Evolutionary conservation across 1,139 yeast species (phyloP).

Genomic region (Scheffersomyces insectosa): DNA sequence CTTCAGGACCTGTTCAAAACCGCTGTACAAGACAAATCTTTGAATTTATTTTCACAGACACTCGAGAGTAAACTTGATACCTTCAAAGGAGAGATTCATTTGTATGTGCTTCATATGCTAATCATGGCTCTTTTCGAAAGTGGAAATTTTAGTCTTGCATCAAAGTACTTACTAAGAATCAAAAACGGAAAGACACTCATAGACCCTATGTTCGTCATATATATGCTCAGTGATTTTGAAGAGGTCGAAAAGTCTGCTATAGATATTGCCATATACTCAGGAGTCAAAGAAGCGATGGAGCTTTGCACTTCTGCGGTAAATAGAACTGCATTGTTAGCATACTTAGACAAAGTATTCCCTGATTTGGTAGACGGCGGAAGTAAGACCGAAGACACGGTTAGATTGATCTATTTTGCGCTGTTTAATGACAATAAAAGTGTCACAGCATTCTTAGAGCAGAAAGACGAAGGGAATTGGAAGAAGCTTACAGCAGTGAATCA

Average conservation of each 20-base stretch:
- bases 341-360: slow-evolving; percentile 11
- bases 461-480: slow-evolving; percentile 12
- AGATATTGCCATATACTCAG: slow-evolving; percentile 1
- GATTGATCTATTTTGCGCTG: slow-evolving; percentile 7
- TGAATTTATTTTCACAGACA: slow-evolving; percentile 2
- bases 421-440: slow-evolving; percentile 1
- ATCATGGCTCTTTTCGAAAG: slow-evolving; percentile 8
- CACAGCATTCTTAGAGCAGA: slow-evolving; percentile 4
- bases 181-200: slow-evolving; percentile 13
- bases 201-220: slow-evolving; percentile 16
- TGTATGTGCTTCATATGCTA: slow-evolving; percentile 11
- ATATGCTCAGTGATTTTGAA: slow-evolving; percentile 7
- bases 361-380: slow-evolving; percentile 4
- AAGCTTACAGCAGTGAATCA: slow-evolving; percentile 2
- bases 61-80: slow-evolving; percentile 9
- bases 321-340: slow-evolving; percentile 4
- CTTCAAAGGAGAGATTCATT: slow-evolving; percentile 9
- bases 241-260: slow-evolving; percentile 1
- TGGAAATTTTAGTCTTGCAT: slow-evolving; percentile 7
- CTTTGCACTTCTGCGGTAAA: not conserved
- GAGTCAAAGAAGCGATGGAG: slow-evolving; percentile 5
- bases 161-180: slow-evolving; percentile 12
- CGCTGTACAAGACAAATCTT: not conserved
- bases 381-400: slow-evolving; percentile 2
- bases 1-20: slow-evolving; percentile 5